Conservation (phyloP, 495 filamentous ascomycete species). For the Clohesyomyces aquaticus region DNA sequence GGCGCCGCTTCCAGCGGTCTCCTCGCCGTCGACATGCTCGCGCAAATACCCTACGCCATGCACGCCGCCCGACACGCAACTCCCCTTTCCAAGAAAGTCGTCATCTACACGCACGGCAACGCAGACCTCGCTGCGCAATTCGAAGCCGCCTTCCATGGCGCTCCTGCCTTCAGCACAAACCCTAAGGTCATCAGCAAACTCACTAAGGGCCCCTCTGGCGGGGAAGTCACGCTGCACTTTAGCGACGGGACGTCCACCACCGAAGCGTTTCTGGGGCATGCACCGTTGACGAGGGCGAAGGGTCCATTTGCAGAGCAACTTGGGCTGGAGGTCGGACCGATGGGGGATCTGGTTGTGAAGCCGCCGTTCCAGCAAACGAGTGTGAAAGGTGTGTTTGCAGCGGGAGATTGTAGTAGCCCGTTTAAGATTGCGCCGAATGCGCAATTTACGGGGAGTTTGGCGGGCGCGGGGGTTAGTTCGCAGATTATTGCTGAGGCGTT, state of each 20-base stretch:
- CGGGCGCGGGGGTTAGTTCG: conserved; percentile 15
- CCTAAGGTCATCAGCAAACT: conserved; percentile 21
- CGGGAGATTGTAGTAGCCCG: conserved; percentile 26
- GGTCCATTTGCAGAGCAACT: conserved; percentile 24
- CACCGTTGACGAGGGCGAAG: conserved; percentile 6
- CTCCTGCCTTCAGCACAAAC: conserved; percentile 1
- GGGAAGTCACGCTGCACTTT: conserved; percentile 20
- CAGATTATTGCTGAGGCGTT: conserved; percentile 27
- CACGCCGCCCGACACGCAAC: conserved; percentile 10
- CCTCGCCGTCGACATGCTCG: conserved; percentile 21
- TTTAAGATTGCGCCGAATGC: conserved; percentile 25
- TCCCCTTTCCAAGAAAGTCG: conserved; percentile 10
- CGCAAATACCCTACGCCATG: not conserved
- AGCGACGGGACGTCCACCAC: conserved; percentile 13
- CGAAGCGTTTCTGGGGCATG: conserved; percentile 27
- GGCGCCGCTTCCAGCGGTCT: conserved; percentile 15
- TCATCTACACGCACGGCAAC: conserved; percentile 34
- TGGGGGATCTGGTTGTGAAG: conserved; percentile 11
- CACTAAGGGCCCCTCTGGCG: conserved; percentile 1
- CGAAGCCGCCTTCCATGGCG: not conserved
- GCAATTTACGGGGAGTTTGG: conserved; percentile 13
- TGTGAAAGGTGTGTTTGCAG: conserved; percentile 34
- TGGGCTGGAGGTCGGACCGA: conserved; percentile 6
- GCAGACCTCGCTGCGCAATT: conserved; percentile 9
- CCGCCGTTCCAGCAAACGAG: conserved; percentile 32